A percentile compares a stretch with the other conserved stretches of the same genome.
Evolutionary conservation across 805 yeast species (phyloP).

Genomic region (Komagataella populi): DNA sequence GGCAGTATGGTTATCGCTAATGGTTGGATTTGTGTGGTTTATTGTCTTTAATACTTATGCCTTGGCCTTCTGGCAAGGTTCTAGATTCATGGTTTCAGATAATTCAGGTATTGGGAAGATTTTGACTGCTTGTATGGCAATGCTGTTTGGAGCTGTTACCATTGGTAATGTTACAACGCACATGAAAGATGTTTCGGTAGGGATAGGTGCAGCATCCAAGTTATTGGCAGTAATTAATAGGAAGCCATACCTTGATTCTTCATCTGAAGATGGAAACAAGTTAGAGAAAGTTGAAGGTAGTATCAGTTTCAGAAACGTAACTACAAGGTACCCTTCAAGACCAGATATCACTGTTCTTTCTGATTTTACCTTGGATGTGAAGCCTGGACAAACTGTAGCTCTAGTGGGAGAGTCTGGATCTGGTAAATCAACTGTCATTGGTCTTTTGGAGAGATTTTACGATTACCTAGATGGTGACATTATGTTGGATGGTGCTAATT

Average conservation of each 20-base stretch:
- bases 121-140: conserved; percentile 55
- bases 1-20: conserved; percentile 51
- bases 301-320: conserved; percentile 28
- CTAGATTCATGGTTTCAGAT: conserved; percentile 46
- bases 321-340: conserved; percentile 28
- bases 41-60: conserved; percentile 52
- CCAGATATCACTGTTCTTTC: conserved; percentile 19
- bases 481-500: conserved; percentile 30
- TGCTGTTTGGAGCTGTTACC: conserved; percentile 60
- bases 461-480: conserved; percentile 24
- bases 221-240: conserved; percentile 27
- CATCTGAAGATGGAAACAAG: conserved; percentile 23
- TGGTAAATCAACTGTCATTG: conserved; percentile 75
- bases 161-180: conserved; percentile 47
- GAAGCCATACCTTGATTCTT: conserved; percentile 12
- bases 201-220: conserved; percentile 57
- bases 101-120: conserved; percentile 45
- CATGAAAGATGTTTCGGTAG: conserved; percentile 71
- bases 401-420: conserved; percentile 81
- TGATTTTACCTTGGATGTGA: conserved; percentile 27
- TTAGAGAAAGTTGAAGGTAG: conserved; percentile 11
- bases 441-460: conserved; percentile 43
- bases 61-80: conserved; percentile 66
- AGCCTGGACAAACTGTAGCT: conserved; percentile 40
- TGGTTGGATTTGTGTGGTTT: conserved; percentile 43